Percentiles rank a stretch among this genome's conserved stretches.
Evolutionary conservation across 2,329 filamentous ascomycete genomes (phyloP).

Genomic region (Fusarium phyllophilum): DNA sequence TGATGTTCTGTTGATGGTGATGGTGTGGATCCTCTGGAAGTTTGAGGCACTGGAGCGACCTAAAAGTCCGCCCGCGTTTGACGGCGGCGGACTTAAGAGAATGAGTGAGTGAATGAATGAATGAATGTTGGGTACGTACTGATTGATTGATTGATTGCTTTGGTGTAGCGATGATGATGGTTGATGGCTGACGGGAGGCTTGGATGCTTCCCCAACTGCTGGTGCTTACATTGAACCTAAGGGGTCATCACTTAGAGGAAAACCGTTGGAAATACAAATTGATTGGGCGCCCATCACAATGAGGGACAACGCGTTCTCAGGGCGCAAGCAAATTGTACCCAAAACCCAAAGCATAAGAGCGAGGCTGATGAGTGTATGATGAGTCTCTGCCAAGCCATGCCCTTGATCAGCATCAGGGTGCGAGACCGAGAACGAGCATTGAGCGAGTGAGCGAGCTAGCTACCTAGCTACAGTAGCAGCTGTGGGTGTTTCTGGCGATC

Average conservation of each 20-base stretch:
- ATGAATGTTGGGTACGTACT: neutral
- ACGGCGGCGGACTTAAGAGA: conserved; percentile 33
- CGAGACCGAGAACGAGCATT: conserved; percentile 36
- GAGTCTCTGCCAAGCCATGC: conserved; percentile 2
- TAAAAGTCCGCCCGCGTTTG: conserved; percentile 35
- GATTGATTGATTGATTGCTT: neutral
- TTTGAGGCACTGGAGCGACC: conserved; percentile 8
- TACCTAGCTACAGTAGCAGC: neutral
- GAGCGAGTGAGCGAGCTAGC: neutral
- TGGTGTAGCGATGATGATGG: neutral
- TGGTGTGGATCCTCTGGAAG: conserved; percentile 31
- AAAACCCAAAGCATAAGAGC: conserved; percentile 11
- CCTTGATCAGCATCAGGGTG: conserved; percentile 2
- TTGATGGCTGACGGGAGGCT: conserved; percentile 29
- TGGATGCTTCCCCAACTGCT: conserved; percentile 17
- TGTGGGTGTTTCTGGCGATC: conserved; percentile 12
- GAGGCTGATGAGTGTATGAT: conserved; percentile 26
- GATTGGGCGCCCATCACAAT: conserved; percentile 11
- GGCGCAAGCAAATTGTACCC: conserved; percentile 27
- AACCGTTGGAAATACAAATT: conserved; percentile 15
- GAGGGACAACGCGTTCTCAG: conserved; percentile 27
- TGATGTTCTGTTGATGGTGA: conserved; percentile 30
- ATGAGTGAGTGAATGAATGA: neutral
- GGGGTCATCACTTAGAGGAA: neutral
- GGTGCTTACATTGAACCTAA: conserved; percentile 23